Base-by-base conservation (phyloP, 108 stramenopile genomes). In the Skeletonema grethae region DNA sequence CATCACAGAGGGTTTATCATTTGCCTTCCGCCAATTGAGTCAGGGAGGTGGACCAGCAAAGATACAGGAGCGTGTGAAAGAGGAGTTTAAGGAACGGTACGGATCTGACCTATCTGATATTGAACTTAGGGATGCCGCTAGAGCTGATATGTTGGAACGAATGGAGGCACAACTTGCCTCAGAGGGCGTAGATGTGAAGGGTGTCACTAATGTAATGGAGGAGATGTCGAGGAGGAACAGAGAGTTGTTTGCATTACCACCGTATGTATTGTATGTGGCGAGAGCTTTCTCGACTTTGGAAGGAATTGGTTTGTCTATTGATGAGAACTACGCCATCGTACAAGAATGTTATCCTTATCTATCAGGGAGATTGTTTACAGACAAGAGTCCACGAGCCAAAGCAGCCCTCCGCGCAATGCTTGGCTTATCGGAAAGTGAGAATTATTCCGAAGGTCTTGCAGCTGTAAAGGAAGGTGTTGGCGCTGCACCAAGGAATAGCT, bases 301-400 rank as follows among this genome's bases (percentile, higher is more conserved):
- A 76, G 95, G 95, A 0, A 90, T 96, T 32, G 95, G 95, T 3
- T 79, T 96, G 53, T 82, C 75, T 12, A 74, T 96, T 29, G 90
- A 94, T 72, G 91, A 91, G 56, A 84, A 90, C 69, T 96, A 96
- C 63, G 86, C 90, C 43, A 96, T 96, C 65, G 84, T 96, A 11
- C 84, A 93, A 59, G 93, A 94, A 72, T 96, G 95, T 73, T 96
- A 94, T 74, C 79, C 79, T 7, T 96, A 94, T 65, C 81, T 96
- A 7, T 86, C 92, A 11, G 76, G 92, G 30, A 80, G 95, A 32
- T 58, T 96, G 13, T 92, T 96, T 55, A 94, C 90, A 7, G 93
- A 96, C 65, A 92, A 88, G 65, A 88, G 85, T 36, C 95, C 93
- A 16, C 74, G 93, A 46, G 89, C 93, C 32, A 89, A 91, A 32